phyloP scores from a whole-genome alignment of 495 filamentous ascomycete genomes.

The Pseudoneurospora amorphoporcata region DNA sequence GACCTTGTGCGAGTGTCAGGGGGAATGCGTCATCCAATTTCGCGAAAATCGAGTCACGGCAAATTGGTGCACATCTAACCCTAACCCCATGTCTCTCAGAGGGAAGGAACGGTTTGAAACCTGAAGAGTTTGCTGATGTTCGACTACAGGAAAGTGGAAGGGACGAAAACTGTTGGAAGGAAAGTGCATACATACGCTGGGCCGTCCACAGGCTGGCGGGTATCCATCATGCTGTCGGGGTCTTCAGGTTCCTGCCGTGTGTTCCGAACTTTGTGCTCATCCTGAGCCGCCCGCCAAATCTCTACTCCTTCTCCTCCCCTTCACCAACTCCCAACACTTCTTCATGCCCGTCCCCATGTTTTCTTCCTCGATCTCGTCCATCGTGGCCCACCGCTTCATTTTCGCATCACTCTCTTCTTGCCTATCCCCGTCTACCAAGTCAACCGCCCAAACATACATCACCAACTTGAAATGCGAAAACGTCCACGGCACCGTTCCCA shows the following conservation, averaged over 20 bases:
- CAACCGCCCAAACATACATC: constrained; percentile 38
- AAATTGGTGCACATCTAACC: not conserved
- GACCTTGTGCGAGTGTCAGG: not conserved
- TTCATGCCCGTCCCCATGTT: constrained; percentile 41
- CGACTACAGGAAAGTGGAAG: not conserved
- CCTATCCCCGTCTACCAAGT: constrained; percentile 8
- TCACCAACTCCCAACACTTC: constrained; percentile 33
- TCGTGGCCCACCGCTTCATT: constrained; percentile 21
- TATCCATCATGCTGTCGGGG: no score
- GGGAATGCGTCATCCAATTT: not conserved
- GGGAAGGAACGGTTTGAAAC: not conserved
- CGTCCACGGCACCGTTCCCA: constrained; percentile 34
- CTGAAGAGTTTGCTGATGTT: not conserved
- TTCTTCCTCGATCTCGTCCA: constrained; percentile 22
- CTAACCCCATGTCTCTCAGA: not conserved
- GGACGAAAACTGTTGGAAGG: not conserved
- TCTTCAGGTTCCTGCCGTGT: no score
- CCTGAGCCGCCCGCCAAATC: not conserved
- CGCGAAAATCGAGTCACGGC: not conserved
- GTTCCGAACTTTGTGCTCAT: no score
- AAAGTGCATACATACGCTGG: not conserved
- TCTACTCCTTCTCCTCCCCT: not conserved
- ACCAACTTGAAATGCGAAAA: constrained; percentile 37
- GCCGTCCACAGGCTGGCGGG: no score
- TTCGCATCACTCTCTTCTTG: not conserved